Evolutionary conservation across 1,139 yeast species (phyloP).

Genomic region (Blastobotrys illinoisensis): DNA sequence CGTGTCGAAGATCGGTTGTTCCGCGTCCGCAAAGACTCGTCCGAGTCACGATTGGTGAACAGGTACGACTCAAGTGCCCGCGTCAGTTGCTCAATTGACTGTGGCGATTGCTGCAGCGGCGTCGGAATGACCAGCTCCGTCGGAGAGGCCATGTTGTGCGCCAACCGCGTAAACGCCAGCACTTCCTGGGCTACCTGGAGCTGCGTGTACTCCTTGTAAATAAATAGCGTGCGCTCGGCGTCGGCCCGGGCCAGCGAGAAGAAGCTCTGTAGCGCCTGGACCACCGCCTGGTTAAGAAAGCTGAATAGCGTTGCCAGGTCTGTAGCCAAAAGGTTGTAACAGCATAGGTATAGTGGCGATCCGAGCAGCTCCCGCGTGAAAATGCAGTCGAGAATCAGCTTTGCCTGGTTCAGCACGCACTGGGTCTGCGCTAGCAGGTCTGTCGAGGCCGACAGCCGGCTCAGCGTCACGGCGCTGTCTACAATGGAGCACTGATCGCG

Average conservation of each 20-base stretch:
- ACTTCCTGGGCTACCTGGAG: conserved; percentile 24
- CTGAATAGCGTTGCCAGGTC: conserved; percentile 24
- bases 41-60: conserved; percentile 5
- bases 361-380: conserved; percentile 19
- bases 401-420: conserved; percentile 19
- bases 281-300: conserved; percentile 21
- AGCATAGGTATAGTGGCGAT: conserved; percentile 18
- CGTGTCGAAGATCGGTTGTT: not conserved
- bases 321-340: conserved; percentile 22
- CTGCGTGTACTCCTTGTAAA: conserved; percentile 27
- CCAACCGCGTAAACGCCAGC: conserved; percentile 15
- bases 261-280: conserved; percentile 23
- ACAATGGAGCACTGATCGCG: conserved; percentile 17
- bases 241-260: conserved; percentile 22
- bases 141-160: conserved; percentile 17
- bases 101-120: conserved; percentile 19
- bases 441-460: conserved; percentile 15
- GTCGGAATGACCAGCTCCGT: conserved; percentile 21
- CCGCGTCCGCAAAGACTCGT: not conserved
- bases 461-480: conserved; percentile 13
- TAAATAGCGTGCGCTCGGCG: conserved; percentile 24
- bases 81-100: conserved; percentile 20
- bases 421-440: conserved; percentile 22
- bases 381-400: conserved; percentile 23
- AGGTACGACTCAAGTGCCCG: conserved; percentile 23